Evolutionary conservation across 163 green algal species (phyloP).

Genomic region (Smithsoniella earleae): DNA sequence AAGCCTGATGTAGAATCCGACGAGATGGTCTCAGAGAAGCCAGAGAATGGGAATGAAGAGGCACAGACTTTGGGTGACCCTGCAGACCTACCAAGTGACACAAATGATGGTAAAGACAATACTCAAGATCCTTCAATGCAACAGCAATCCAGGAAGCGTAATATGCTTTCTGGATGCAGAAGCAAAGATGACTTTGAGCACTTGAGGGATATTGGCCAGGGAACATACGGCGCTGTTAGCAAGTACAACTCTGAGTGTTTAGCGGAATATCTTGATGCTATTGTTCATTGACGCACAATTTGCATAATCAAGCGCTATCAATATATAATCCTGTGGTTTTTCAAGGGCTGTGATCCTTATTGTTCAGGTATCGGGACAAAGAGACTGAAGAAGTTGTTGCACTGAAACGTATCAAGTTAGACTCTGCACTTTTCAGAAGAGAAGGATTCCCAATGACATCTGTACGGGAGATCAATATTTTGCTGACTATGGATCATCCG

Average conservation of each 20-base stretch:
- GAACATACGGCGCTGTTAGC: slow-evolving; percentile 92
- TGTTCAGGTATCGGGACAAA: slow-evolving; percentile 31
- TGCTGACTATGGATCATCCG: slow-evolving; percentile 81
- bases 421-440: slow-evolving; percentile 52
- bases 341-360: slow-evolving; percentile 2
- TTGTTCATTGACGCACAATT: no score
- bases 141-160: slow-evolving; percentile 34
- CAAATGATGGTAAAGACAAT: no score
- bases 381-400: slow-evolving; percentile 30
- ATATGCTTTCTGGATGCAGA: slow-evolving; percentile 69
- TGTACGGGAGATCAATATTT: slow-evolving; percentile 93
- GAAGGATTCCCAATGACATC: slow-evolving; percentile 93
- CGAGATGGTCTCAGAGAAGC: no score
- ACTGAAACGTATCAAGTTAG: slow-evolving; percentile 77
- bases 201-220: slow-evolving; percentile 81
- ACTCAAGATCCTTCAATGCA: no score
- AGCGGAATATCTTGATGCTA: no score
- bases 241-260: slow-evolving; percentile 34
- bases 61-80: background rate
- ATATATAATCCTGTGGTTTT: background rate
- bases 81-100: background rate
- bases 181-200: slow-evolving; percentile 81
- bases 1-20: no score
- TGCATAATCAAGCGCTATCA: no score
- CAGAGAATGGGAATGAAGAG: background rate